A percentile compares a stretch with the other conserved stretches of the same genome.
Evolutionary conservation across 345 rosid species (phyloP).

Genomic region (Balakata baccata): DNA sequence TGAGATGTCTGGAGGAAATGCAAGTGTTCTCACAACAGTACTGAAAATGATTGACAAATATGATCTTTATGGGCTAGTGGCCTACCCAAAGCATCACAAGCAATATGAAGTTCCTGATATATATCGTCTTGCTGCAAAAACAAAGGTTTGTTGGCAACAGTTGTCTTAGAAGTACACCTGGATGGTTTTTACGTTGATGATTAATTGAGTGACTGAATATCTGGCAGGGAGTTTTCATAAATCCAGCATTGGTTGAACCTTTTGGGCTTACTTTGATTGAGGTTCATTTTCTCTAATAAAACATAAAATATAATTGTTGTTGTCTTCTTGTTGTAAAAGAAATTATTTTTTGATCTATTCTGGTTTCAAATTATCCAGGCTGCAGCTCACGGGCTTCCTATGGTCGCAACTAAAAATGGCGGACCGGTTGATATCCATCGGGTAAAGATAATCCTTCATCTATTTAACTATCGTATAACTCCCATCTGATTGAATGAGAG

Average conservation of each 20-base stretch:
- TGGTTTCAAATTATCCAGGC: constrained; percentile 50
- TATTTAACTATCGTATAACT: background rate
- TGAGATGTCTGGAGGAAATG: constrained; percentile 71
- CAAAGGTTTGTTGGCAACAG: constrained; percentile 49
- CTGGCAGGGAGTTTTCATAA: constrained; percentile 87
- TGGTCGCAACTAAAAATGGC: constrained; percentile 96
- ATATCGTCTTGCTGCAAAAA: constrained; percentile 83
- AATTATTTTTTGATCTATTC: constrained; percentile 5
- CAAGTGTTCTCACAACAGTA: constrained; percentile 76
- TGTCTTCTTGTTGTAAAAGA: constrained; percentile 1
- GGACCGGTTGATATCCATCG: constrained; percentile 94
- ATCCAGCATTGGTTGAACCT: constrained; percentile 96
- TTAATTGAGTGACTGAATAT: constrained; percentile 13
- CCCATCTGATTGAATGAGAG: background rate
- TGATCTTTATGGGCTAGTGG: constrained; percentile 89
- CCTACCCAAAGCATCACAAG: constrained; percentile 96
- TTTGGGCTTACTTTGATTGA: constrained; percentile 96
- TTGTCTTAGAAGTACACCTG: constrained; percentile 1
- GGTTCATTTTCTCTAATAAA: constrained; percentile 36
- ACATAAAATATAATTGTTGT: background rate
- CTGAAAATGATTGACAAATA: constrained; percentile 84
- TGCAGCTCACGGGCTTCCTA: constrained; percentile 97
- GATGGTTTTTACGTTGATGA: constrained; percentile 10
- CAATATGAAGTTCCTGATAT: constrained; percentile 95
- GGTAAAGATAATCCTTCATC: constrained; percentile 35